Evolutionary conservation across 345 rosid species (phyloP), one percentile per base, ranked within the genome.

Genomic region (Laguncularia racemosa): DNA sequence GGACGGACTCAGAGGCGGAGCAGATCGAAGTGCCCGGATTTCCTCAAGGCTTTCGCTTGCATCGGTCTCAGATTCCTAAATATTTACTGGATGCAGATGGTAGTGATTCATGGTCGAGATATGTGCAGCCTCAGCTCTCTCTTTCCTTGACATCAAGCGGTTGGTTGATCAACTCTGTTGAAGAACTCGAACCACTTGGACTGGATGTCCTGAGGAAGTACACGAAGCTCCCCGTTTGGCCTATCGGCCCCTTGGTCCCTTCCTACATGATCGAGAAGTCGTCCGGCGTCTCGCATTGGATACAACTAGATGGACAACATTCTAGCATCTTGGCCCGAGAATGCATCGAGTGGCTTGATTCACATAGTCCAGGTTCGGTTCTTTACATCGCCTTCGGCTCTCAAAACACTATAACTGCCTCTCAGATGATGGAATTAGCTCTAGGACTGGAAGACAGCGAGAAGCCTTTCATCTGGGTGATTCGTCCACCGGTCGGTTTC

Each of bases 351-450:
- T 80, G 77, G 77, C 83, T 83, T 26, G 64, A 68, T 20, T 20
- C 40, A 6, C 71, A 71, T 2, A 6, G 21, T 13, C 58, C 50
- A 6, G 63, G 19, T 55, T 73, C 81, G 2, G 89, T 83, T 26
- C 61, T 80, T 0, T 73, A 80, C 62, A 55, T 80, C 16, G 71
- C 78, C 0, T 83, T 80, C 53, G 89, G 89, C 3, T 83, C 83
- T 1, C 85, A 78, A 45, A 80, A 76, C 62, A 80, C 78, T 0
- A 61, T 75, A 0, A 71, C 53, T 47, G 58, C 73, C 4, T 46
- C 74, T 2, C 76, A 83, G 16, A 80, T 67, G 85, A 83, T 64
- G 73, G 78, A 67, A 44, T 49, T 83, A 4, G 85, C 85, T 0
- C 51, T 15, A 3, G 89, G 81, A 0, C 53, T 83, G 49, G 85